Evolutionary conservation across 805 yeast genomes (phyloP).

Genomic region (Cyberlindnera suaveolens): DNA sequence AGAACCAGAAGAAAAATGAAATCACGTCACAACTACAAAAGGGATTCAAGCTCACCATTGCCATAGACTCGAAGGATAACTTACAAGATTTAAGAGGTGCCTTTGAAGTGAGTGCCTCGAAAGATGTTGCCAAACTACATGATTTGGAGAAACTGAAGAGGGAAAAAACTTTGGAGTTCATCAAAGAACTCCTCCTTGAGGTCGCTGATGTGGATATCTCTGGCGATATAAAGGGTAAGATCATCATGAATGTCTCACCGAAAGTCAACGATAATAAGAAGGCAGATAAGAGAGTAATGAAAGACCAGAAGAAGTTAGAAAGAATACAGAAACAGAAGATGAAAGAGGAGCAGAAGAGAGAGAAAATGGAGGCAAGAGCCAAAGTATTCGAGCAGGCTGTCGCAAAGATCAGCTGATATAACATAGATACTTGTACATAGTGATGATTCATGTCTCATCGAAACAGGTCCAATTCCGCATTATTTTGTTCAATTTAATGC

Average conservation of each 20-base stretch:
- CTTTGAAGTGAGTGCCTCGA: slow-evolving; percentile 13
- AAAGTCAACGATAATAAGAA: slow-evolving; percentile 14
- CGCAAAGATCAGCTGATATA: not conserved
- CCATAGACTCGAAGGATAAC: slow-evolving; percentile 33
- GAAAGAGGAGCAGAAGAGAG: slow-evolving; percentile 21
- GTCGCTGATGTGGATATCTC: slow-evolving; percentile 20
- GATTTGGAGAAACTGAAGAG: slow-evolving; percentile 31
- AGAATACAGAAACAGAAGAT: slow-evolving; percentile 19
- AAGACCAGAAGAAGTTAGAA: slow-evolving; percentile 16
- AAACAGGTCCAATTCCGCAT: no score
- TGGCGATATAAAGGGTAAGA: slow-evolving; percentile 26
- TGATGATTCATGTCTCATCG: no score
- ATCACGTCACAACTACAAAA: slow-evolving; percentile 38
- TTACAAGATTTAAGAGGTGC: slow-evolving; percentile 13
- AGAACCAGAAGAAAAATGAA: slow-evolving; percentile 47
- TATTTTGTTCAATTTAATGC: no score
- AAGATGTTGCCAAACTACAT: slow-evolving; percentile 13
- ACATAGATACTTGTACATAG: slow-evolving; percentile 2
- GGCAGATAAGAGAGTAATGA: slow-evolving; percentile 11
- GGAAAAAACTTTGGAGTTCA: slow-evolving; percentile 24
- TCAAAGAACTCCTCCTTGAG: slow-evolving; percentile 25
- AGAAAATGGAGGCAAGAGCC: slow-evolving; percentile 12
- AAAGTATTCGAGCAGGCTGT: slow-evolving; percentile 9
- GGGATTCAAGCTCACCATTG: slow-evolving; percentile 32
- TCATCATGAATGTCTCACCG: slow-evolving; percentile 24